These are phyloP conservation scores for Oxyria digyna DNA, from an alignment of 148 eudicot species.

Conservation along the genomic window DNA sequence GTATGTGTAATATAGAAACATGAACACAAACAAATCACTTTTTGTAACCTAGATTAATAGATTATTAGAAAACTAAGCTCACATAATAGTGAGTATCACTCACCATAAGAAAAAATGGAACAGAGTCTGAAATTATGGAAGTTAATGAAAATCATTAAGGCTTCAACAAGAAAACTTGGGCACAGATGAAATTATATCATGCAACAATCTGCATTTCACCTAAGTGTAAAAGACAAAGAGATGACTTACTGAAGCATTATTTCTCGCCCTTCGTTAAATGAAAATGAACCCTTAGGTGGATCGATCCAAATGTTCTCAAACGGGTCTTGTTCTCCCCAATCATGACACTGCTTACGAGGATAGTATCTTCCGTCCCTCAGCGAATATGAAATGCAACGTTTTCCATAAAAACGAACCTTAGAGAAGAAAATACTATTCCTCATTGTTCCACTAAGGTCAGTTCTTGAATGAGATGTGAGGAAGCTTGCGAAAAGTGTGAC, in stretches of 20 bases:
- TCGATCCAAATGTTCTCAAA: slow-evolving; percentile 80
- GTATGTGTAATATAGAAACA: not conserved
- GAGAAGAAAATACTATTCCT: slow-evolving; percentile 69
- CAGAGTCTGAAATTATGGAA: not conserved
- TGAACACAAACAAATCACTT: not conserved
- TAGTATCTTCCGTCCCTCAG: slow-evolving; percentile 52
- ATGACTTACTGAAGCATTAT: slow-evolving; percentile 3
- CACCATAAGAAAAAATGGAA: not conserved
- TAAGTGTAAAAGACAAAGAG: not conserved
- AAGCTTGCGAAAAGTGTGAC: slow-evolving; percentile 66
- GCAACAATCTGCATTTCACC: not conserved
- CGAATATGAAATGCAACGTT: slow-evolving; percentile 63
- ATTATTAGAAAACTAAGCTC: not conserved
- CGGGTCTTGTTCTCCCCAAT: slow-evolving; percentile 89
- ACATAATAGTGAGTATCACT: not conserved
- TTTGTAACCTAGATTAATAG: not conserved
- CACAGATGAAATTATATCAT: slow-evolving; percentile 1
- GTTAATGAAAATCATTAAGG: not conserved
- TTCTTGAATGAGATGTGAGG: slow-evolving; percentile 70
- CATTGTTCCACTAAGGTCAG: slow-evolving; percentile 56
- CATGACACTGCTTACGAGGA: slow-evolving; percentile 70
- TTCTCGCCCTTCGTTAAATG: slow-evolving; percentile 21
- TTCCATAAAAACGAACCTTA: slow-evolving; percentile 73
- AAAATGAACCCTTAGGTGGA: slow-evolving; percentile 45
- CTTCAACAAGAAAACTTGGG: not conserved